Conservation (phyloP, 148 eudicot genomes). For the Rheum nobile region DNA sequence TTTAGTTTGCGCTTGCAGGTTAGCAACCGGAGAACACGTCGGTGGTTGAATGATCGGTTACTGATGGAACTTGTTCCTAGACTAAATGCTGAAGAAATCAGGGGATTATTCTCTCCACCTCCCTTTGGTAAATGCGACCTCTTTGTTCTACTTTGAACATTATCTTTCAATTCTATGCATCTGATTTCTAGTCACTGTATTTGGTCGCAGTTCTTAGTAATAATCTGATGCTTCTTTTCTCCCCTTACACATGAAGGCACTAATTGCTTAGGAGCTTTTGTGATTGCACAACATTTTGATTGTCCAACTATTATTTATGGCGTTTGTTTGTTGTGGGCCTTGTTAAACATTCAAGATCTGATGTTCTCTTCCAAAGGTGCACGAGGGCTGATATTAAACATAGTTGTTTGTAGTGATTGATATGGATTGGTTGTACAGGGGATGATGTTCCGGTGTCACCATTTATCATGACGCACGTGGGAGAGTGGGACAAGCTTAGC, state of each 20-base stretch:
- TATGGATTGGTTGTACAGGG: slow-evolving; percentile 43
- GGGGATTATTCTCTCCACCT: slow-evolving; percentile 95
- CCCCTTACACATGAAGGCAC: background rate
- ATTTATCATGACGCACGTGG: slow-evolving; percentile 65
- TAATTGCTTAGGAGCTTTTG: background rate
- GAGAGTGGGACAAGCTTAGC: slow-evolving; percentile 87
- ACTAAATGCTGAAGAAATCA: slow-evolving; percentile 70
- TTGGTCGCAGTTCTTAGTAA: background rate
- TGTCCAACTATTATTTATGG: background rate
- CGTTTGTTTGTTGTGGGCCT: background rate
- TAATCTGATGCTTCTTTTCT: background rate
- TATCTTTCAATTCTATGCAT: background rate
- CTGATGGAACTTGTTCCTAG: slow-evolving; percentile 96
- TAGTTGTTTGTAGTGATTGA: slow-evolving; percentile 8
- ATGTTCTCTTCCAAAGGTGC: background rate
- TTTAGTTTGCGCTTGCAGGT: slow-evolving; percentile 31
- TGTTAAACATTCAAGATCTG: background rate
- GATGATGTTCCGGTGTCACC: slow-evolving; percentile 64
- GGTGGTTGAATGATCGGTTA: slow-evolving; percentile 78
- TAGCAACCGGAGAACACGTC: slow-evolving; percentile 80
- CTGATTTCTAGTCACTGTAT: background rate
- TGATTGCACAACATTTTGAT: background rate
- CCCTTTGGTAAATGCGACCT: slow-evolving; percentile 58
- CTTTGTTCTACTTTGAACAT: background rate
- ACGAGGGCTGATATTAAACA: background rate